phyloP scores from a whole-genome alignment of 129 eudicot species.

The Arctium minus region DNA sequence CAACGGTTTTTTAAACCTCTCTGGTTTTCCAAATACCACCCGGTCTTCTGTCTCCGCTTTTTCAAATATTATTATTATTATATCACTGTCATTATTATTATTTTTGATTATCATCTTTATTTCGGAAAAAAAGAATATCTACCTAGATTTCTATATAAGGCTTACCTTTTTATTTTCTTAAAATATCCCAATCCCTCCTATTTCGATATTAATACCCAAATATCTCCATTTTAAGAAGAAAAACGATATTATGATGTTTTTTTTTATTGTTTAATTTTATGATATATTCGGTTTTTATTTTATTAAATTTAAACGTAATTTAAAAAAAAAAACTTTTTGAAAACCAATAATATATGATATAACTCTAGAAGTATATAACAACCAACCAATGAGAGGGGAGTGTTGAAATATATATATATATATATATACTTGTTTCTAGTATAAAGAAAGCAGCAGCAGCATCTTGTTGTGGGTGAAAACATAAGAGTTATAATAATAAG shows the following conservation, averaged over 20 bases:
- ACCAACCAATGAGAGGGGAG: not conserved
- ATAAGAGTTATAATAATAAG: not conserved
- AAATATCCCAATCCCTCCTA: not conserved
- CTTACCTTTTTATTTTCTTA: not conserved
- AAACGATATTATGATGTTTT: too few species aligned
- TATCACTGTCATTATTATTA: conserved; percentile 8
- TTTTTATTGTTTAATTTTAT: too few species aligned
- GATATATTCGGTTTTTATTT: too few species aligned
- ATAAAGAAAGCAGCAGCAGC: not conserved
- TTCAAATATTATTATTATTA: conserved; percentile 2
- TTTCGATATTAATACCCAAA: not conserved
- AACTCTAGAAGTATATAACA: not conserved
- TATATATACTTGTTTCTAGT: too few species aligned
- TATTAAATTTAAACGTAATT: too few species aligned
- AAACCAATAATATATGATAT: too few species aligned
- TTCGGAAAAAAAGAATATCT: conserved; percentile 10
- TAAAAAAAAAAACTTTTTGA: too few species aligned
- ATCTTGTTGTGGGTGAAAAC: not conserved
- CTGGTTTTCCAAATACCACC: conserved; percentile 36
- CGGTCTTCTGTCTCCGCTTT: not conserved
- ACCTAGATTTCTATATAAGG: conserved; percentile 16
- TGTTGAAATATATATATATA: too few species aligned
- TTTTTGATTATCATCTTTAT: not conserved
- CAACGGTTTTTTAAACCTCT: conserved; percentile 49
- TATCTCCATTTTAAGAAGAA: not conserved